These are phyloP conservation scores for Annulohypoxylon maeteangense DNA, from an alignment of 495 filamentous ascomycete species.

Conservation along the genomic window DNA sequence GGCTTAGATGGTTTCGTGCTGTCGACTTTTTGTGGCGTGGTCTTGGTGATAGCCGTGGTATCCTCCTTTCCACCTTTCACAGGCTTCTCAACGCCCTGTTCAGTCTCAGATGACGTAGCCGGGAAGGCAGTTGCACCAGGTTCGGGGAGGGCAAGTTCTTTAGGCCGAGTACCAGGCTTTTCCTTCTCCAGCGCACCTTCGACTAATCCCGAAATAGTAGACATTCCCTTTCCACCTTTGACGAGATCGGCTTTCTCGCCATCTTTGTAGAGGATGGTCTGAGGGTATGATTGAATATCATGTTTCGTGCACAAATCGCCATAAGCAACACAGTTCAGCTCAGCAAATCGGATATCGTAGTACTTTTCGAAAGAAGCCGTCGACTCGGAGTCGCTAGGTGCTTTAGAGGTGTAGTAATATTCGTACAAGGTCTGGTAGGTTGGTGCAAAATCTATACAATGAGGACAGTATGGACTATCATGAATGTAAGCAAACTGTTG, in stretches of 20 bases:
- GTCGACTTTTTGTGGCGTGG: conserved; percentile 18
- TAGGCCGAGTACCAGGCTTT: conserved; percentile 80
- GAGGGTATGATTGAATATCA: conserved; percentile 74
- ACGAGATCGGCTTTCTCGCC: conserved; percentile 72
- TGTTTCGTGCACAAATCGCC: conserved; percentile 76
- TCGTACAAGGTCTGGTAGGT: conserved; percentile 94
- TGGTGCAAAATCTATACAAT: conserved; percentile 84
- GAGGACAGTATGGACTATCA: conserved; percentile 71
- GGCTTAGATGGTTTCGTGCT: conserved; percentile 55
- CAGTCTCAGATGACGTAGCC: conserved; percentile 27
- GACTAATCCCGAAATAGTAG: conserved; percentile 70
- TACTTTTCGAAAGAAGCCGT: conserved; percentile 64
- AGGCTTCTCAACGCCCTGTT: conserved; percentile 38
- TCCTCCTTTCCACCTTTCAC: conserved; percentile 44
- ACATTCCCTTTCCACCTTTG: conserved; percentile 70
- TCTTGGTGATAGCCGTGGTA: conserved; percentile 39
- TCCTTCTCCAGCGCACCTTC: conserved; percentile 82
- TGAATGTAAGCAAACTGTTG: conserved; percentile 14
- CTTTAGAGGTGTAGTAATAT: conserved; percentile 92
- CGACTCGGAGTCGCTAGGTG: conserved; percentile 47
- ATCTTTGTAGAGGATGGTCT: conserved; percentile 83
- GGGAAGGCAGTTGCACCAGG: conserved; percentile 48
- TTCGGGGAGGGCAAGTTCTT: conserved; percentile 55
- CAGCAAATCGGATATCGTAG: conserved; percentile 91
- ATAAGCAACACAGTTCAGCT: conserved; percentile 83